Evolutionary conservation across 163 green algal species (phyloP).

Genomic region (Coccomyxa subellipsoidea): DNA sequence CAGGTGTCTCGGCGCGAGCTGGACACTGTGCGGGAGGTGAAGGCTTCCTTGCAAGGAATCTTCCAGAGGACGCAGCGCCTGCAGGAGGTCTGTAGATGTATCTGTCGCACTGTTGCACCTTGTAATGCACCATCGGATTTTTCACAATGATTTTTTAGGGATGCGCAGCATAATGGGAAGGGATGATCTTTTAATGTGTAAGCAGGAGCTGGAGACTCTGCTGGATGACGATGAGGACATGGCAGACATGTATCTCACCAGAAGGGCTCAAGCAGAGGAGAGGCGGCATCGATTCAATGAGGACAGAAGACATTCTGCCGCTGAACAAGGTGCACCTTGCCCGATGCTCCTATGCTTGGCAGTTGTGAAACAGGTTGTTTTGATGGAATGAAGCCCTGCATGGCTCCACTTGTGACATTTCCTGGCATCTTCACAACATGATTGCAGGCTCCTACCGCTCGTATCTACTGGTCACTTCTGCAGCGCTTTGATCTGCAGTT

Average conservation of each 20-base stretch:
- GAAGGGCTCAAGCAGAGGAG: background rate
- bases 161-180: too few relatives aligned
- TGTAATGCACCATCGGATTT: background rate
- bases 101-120: background rate
- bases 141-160: too few relatives aligned
- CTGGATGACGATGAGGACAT: constrained; percentile 66
- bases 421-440: too few relatives aligned
- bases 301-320: background rate
- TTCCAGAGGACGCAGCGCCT: background rate
- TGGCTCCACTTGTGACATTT: too few relatives aligned
- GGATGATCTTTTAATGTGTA: too few relatives aligned
- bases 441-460: too few relatives aligned
- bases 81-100: background rate
- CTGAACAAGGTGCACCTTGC: background rate
- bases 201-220: constrained; percentile 44
- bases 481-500: background rate
- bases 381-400: too few relatives aligned
- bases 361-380: too few relatives aligned
- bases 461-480: too few relatives aligned
- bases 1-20: background rate
- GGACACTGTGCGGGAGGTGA: constrained; percentile 12
- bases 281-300: background rate
- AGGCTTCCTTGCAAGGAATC: constrained; percentile 14
- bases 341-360: background rate
- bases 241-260: constrained; percentile 41